A percentile compares a stretch with the other conserved stretches of the same genome.
Conservation (phyloP, 768 basidiomycete species). For the Pulveroboletus sp. region DNA sequence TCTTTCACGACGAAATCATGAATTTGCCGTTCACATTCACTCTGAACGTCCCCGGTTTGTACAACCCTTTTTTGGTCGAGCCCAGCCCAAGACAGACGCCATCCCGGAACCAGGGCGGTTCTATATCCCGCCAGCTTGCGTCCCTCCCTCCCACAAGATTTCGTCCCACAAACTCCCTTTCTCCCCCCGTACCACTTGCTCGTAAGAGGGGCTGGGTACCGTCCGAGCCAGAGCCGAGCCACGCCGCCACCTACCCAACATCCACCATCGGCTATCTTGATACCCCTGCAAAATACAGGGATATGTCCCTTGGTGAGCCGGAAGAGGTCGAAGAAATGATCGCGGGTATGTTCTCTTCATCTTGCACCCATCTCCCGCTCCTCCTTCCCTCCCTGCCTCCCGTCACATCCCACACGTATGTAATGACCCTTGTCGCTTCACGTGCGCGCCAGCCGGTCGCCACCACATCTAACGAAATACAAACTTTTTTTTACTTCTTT, state of each 20-base stretch:
- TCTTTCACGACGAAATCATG: slow-evolving; percentile 31
- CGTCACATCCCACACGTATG: slow-evolving; percentile 12
- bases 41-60: slow-evolving; percentile 57
- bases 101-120: slow-evolving; percentile 26
- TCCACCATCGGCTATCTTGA: slow-evolving; percentile 64
- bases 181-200: slow-evolving; percentile 38
- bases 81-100: slow-evolving; percentile 15
- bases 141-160: slow-evolving; percentile 19
- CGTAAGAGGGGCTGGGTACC: slow-evolving; percentile 76
- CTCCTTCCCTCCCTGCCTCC: neutral
- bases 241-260: slow-evolving; percentile 45
- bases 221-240: slow-evolving; percentile 50
- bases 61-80: slow-evolving; percentile 54
- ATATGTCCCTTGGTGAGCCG: slow-evolving; percentile 28
- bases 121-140: slow-evolving; percentile 18
- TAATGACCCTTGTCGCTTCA: slow-evolving; percentile 20
- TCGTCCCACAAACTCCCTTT: slow-evolving; percentile 14
- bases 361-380: slow-evolving; percentile 20
- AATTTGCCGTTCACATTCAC: slow-evolving; percentile 71
- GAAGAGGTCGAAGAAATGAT: slow-evolving; percentile 42
- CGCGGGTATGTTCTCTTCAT: slow-evolving; percentile 36
- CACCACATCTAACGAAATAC: slow-evolving; percentile 11
- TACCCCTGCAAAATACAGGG: slow-evolving; percentile 59
- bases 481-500: slow-evolving; percentile 11
- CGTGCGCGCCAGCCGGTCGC: slow-evolving; percentile 8